These are phyloP conservation scores for Penicillium brasilianum DNA, from an alignment of 2,329 filamentous ascomycete species.

Conservation along the genomic window DNA sequence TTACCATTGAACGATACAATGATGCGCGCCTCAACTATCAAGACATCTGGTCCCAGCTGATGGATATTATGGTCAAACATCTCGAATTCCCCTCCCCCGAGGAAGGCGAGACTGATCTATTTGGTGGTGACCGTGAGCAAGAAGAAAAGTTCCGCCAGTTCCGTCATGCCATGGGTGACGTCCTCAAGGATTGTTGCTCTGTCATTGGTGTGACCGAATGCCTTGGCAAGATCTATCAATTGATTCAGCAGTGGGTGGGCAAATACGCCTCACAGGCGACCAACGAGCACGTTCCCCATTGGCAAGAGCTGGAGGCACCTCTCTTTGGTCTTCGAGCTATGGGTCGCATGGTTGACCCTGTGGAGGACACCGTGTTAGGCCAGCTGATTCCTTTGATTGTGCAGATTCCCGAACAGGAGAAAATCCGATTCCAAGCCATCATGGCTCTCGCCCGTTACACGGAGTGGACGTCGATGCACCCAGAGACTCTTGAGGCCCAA, in stretches of 20 bases:
- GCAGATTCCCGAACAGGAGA: constrained; percentile 93
- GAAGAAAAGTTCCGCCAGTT: constrained; percentile 98
- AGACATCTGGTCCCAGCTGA: constrained; percentile 84
- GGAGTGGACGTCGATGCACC: constrained; percentile 94
- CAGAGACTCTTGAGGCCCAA: constrained; percentile 88
- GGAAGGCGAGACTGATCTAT: constrained; percentile 78
- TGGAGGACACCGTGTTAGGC: constrained; percentile 84
- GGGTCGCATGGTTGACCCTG: constrained; percentile 91
- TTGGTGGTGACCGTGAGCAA: constrained; percentile 92
- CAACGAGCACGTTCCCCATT: constrained; percentile 79
- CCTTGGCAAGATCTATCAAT: constrained; percentile 81
- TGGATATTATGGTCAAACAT: constrained; percentile 90
- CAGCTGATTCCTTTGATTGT: constrained; percentile 93
- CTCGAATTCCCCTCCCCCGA: constrained; percentile 84
- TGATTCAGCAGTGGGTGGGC: constrained; percentile 87
- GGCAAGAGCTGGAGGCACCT: constrained; percentile 95
- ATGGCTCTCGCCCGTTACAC: constrained; percentile 98
- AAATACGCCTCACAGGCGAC: constrained; percentile 78
- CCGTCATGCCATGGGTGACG: constrained; percentile 95
- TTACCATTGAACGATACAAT: constrained; percentile 88
- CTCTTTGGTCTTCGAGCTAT: constrained; percentile 95
- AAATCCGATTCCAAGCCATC: constrained; percentile 96
- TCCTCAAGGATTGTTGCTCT: constrained; percentile 94
- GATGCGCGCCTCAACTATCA: constrained; percentile 76
- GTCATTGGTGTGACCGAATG: constrained; percentile 94